Conservation (phyloP, 352 stramenopile species). For the Pythium myriotylum region DNA sequence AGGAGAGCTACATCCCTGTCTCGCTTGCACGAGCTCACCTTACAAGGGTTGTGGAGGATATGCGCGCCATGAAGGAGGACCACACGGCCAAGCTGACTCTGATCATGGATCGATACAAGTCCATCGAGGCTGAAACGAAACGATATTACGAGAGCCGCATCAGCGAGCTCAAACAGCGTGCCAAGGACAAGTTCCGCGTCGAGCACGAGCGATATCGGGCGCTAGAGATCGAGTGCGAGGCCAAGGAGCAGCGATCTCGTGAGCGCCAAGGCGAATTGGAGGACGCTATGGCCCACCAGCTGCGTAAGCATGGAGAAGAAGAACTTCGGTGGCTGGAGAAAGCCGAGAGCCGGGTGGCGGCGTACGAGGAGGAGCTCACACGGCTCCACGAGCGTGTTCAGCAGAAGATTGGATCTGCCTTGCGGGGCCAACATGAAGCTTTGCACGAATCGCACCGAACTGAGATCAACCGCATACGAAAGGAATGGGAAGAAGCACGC, state of each 20-base stretch:
- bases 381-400: constrained; percentile 23
- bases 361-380: constrained; percentile 54
- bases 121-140: constrained; percentile 61
- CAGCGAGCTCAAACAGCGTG: constrained; percentile 41
- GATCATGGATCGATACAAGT: constrained; percentile 59
- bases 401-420: constrained; percentile 24
- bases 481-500: constrained; percentile 46
- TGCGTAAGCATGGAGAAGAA: constrained; percentile 33
- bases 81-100: constrained; percentile 48
- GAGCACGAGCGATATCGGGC: constrained; percentile 31
- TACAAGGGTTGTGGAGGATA: constrained; percentile 69
- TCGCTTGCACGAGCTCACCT: constrained; percentile 60
- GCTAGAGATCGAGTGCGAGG: constrained; percentile 32
- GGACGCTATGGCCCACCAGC: constrained; percentile 21
- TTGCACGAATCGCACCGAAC: constrained; percentile 8
- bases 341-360: constrained; percentile 42
- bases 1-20: constrained; percentile 78
- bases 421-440: neutral
- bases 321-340: constrained; percentile 32
- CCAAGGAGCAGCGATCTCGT: constrained; percentile 11
- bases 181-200: constrained; percentile 34
- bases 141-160: constrained; percentile 60
- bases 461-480: constrained; percentile 38
- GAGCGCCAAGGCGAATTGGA: constrained; percentile 20
- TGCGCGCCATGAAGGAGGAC: constrained; percentile 77